Percentiles rank a stretch among this genome's conserved stretches.
These are phyloP conservation scores for Vanderwaltozyma tropicalis DNA, from an alignment of 805 yeast species.

Conservation along the genomic window DNA sequence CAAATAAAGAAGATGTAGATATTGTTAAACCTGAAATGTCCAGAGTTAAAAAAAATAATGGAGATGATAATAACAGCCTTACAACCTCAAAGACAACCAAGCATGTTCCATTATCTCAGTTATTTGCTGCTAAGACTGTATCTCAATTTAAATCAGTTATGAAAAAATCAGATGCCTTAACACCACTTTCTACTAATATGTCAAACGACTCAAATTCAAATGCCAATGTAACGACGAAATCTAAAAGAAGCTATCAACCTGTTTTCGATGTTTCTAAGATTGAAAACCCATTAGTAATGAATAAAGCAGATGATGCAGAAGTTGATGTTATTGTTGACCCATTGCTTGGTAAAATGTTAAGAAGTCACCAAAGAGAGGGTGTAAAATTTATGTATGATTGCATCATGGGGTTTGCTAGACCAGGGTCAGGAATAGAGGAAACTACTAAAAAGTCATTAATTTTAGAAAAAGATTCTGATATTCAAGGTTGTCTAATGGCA, in stretches of 20 bases:
- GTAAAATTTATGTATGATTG: conserved; percentile 74
- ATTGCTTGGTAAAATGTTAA: conserved; percentile 37
- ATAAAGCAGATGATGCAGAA: conserved; percentile 21
- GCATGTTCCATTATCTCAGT: conserved; percentile 9
- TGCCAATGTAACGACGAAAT: conserved; percentile 9
- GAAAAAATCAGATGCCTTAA: conserved; percentile 6
- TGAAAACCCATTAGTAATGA: conserved; percentile 35
- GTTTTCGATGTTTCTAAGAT: conserved; percentile 30
- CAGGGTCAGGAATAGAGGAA: conserved; percentile 11
- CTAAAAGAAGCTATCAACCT: conserved; percentile 26
- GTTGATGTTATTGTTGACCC: conserved; percentile 55
- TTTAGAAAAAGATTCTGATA: conserved; percentile 19
- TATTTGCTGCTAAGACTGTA: conserved; percentile 6
- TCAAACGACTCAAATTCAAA: neutral
- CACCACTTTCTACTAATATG: conserved; percentile 4
- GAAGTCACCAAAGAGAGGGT: conserved; percentile 85
- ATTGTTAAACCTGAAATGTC: too few relatives aligned
- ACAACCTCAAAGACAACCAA: neutral
- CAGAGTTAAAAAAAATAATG: neutral
- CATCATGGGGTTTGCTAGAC: conserved; percentile 54
- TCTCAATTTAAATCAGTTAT: conserved; percentile 10
- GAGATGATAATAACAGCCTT: neutral
- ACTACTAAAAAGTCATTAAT: conserved; percentile 7
- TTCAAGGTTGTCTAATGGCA: conserved; percentile 72
- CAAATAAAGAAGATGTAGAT: too few relatives aligned